A percentile compares a stretch with the other conserved stretches of the same genome.
phyloP scores from a whole-genome alignment of 306 rosid species.

The Dalbergia cultrata region DNA sequence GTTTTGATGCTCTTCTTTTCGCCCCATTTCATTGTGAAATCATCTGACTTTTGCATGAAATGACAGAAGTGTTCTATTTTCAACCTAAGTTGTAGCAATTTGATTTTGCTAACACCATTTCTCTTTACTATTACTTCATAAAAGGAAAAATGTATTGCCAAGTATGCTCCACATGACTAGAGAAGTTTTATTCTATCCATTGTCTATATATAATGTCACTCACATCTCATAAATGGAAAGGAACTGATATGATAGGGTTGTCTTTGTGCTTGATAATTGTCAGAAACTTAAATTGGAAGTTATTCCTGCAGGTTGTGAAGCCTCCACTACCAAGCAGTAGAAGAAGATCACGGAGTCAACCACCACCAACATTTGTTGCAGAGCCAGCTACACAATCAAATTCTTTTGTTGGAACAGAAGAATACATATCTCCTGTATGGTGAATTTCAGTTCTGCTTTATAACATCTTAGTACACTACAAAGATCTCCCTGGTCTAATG shows the following conservation, averaged over 20 bases:
- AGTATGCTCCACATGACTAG: no score
- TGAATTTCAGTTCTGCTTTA: slow-evolving; percentile 50
- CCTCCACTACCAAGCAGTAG: slow-evolving; percentile 55
- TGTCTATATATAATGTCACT: not conserved
- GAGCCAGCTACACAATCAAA: slow-evolving; percentile 81
- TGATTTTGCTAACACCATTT: slow-evolving; percentile 1
- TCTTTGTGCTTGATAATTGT: slow-evolving; percentile 37
- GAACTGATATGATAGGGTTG: slow-evolving; percentile 17
- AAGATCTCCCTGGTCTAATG: slow-evolving; percentile 19
- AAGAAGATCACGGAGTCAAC: slow-evolving; percentile 71
- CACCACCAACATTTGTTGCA: slow-evolving; percentile 75
- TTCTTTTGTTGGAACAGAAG: slow-evolving; percentile 98
- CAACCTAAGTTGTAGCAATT: not conserved
- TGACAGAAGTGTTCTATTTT: not conserved
- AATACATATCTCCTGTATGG: slow-evolving; percentile 96
- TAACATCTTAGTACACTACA: slow-evolving; percentile 20
- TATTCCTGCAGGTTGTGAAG: slow-evolving; percentile 67
- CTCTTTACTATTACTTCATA: not conserved
- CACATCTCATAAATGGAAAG: not conserved
- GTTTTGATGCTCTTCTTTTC: slow-evolving; percentile 4
- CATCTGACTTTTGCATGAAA: slow-evolving; percentile 5
- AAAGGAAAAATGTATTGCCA: not conserved
- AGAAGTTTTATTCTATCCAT: not conserved
- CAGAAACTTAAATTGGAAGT: slow-evolving; percentile 36
- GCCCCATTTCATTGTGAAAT: not conserved